Percentiles rank a stretch among this genome's conserved stretches.
These are phyloP conservation scores for Westerdykella sp. DNA, from an alignment of 2,329 filamentous ascomycete genomes.

Conservation along the genomic window DNA sequence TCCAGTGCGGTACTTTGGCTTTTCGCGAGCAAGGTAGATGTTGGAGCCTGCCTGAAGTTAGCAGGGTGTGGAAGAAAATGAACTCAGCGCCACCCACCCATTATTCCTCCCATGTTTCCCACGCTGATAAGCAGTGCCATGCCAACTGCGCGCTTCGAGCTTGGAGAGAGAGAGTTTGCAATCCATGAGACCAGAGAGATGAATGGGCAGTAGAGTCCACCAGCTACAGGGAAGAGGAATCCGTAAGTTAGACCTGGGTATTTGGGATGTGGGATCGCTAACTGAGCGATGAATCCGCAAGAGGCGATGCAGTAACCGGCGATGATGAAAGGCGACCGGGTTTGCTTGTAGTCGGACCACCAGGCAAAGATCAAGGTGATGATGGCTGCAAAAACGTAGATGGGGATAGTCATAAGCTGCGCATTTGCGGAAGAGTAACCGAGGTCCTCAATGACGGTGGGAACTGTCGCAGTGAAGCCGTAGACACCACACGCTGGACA, in stretches of 20 bases:
- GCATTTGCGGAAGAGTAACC: constrained; percentile 39
- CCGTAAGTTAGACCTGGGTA: constrained; percentile 44
- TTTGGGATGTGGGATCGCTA: constrained; percentile 37
- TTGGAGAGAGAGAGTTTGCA: constrained; percentile 30
- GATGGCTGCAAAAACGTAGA: constrained; percentile 40
- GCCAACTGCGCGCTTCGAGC: constrained; percentile 39
- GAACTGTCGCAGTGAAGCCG: constrained; percentile 37
- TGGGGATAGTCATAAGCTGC: constrained; percentile 39
- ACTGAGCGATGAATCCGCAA: constrained; percentile 52
- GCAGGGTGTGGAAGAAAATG: constrained; percentile 32
- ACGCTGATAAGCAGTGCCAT: constrained; percentile 45
- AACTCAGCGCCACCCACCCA: constrained; percentile 10
- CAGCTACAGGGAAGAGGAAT: constrained; percentile 36
- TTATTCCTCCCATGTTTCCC: constrained; percentile 43
- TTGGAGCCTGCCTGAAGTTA: constrained; percentile 38
- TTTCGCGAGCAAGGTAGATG: constrained; percentile 45
- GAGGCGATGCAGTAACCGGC: constrained; percentile 46
- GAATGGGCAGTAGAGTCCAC: constrained; percentile 33
- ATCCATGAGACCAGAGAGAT: constrained; percentile 34
- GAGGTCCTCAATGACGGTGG: constrained; percentile 38
- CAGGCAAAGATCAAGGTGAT: constrained; percentile 40
- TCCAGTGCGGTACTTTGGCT: constrained; percentile 46
- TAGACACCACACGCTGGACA: constrained; percentile 25
- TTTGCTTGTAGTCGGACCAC: constrained; percentile 46
- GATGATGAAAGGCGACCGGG: constrained; percentile 52